These are phyloP conservation scores for Chara braunii DNA, from an alignment of 139 green algal genomes.

Conservation along the genomic window DNA sequence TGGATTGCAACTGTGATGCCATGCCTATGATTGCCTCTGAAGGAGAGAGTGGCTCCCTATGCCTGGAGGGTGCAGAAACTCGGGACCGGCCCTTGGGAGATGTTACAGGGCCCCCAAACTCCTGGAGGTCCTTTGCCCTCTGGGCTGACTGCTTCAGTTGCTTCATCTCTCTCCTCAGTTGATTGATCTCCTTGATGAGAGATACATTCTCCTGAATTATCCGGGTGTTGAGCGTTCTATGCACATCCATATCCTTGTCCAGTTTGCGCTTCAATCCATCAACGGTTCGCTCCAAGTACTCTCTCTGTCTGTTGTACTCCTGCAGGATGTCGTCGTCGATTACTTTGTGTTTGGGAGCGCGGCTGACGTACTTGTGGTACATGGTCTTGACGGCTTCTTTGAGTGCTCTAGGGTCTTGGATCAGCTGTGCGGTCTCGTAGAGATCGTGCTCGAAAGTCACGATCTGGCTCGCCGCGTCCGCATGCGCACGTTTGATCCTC, in stretches of 20 bases:
- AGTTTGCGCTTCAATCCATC: conserved; percentile 71
- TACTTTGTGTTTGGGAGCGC: conserved; percentile 14
- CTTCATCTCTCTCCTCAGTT: conserved; percentile 71
- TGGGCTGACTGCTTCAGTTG: conserved; percentile 19
- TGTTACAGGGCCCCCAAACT: not conserved
- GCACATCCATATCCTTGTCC: conserved; percentile 59
- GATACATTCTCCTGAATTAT: conserved; percentile 72
- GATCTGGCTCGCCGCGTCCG: conserved; percentile 37
- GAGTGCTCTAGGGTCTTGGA: conserved; percentile 67
- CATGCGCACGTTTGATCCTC: conserved; percentile 18
- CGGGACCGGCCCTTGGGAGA: not conserved
- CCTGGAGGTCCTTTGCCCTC: not conserved
- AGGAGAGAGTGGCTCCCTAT: not conserved
- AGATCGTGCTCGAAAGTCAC: conserved; percentile 42
- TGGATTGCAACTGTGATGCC: not conserved
- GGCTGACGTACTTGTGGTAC: conserved; percentile 63
- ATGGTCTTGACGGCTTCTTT: conserved; percentile 73
- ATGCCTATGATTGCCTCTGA: not conserved
- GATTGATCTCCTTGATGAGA: conserved; percentile 83
- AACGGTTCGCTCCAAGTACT: not conserved
- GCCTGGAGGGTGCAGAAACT: not conserved
- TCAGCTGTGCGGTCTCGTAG: conserved; percentile 45
- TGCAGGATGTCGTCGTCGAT: conserved; percentile 56
- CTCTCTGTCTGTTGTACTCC: conserved; percentile 60
- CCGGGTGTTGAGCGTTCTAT: conserved; percentile 56